Evolutionary conservation across 768 basidiomycete species (phyloP), one percentile per base, ranked within the genome.

Genomic region (Termitomyces sp.): DNA sequence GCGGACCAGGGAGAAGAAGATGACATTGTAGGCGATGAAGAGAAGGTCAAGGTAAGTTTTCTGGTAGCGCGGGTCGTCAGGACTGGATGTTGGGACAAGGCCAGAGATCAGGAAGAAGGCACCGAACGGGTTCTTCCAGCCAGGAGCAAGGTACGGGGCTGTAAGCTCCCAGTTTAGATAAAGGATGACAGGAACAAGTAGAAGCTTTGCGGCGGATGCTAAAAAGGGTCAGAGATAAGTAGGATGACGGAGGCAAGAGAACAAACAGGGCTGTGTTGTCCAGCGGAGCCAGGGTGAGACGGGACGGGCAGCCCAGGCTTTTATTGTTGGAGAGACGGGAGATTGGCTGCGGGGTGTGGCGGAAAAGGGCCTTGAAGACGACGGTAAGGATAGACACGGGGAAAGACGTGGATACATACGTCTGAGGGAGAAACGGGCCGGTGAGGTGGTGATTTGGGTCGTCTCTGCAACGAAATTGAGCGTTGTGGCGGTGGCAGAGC

Each of bases 1-100:
- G 36, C 96, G 87, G 47, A 95, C 66, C 71, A 94, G 91, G 2
- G 94, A 96, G 77, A 89, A 98, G 67, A 96, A 86, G 54, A 98
- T 77, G 73, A 98, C 79, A 69, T 96, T 79, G 74, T 92, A 96
- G 3, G 81, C 80, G 50, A 98, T 67, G 75, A 99, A 99, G 15
- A 81, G 69, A 9, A 94, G 63, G 70, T 98, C 96, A 61, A 83
- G 74, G 66, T 81, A 89, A 15, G 83, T 83, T 75, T 94, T 98
- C 43, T 77, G 77, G 68, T 91, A 93, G 37, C 82, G 83, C 0
- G 83, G 82, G 64, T 87, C 83, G 0, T 81, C 80, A 6, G 77
- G 74, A 5, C 80, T 70, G 0, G 86, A 82, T 3, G 74, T 73
- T 10, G 84, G 76, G 36, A 91, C 61, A n/a, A 67, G 81, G 64